phyloP scores from a whole-genome alignment of 2,329 filamentous ascomycete genomes.

The Aspergillus carbonarius region DNA sequence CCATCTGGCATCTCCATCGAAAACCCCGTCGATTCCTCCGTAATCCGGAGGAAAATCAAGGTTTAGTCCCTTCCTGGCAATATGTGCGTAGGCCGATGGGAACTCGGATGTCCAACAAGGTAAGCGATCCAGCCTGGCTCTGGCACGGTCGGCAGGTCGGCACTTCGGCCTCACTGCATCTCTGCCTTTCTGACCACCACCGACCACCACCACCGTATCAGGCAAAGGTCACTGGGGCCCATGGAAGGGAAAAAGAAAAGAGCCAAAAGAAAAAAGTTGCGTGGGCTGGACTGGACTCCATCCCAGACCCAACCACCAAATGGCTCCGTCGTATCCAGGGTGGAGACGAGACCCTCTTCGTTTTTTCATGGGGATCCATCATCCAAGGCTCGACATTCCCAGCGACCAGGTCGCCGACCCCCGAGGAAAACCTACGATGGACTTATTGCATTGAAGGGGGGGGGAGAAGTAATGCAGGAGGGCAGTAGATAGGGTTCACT shows the following conservation, averaged over 20 bases:
- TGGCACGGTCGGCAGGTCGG: conserved; percentile 20
- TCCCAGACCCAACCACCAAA: not conserved
- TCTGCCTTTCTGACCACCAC: not conserved
- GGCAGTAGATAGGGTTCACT: conserved; percentile 2
- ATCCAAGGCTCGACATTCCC: not conserved
- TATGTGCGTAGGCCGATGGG: not conserved
- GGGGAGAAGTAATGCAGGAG: not conserved
- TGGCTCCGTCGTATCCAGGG: conserved; percentile 1
- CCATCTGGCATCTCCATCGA: not conserved
- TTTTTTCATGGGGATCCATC: not conserved
- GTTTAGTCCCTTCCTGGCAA: not conserved
- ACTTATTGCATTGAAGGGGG: too few relatives aligned
- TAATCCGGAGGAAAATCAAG: conserved; percentile 8
- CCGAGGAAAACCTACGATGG: not conserved
- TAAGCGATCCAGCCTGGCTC: not conserved
- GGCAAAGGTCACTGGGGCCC: not conserved
- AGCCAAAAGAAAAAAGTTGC: not conserved
- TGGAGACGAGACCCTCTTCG: conserved; percentile 1
- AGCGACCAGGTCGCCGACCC: not conserved
- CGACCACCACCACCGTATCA: not conserved
- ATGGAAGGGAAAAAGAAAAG: not conserved
- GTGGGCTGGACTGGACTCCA: not conserved
- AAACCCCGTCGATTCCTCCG: conserved; percentile 4
- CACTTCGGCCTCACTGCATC: conserved; percentile 14
- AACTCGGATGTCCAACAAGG: not conserved